A percentile compares a stretch with the other conserved stretches of the same genome.
Evolutionary conservation across 2,329 filamentous ascomycete species (phyloP).

Genomic region (Aspergillus carbonarius): DNA sequence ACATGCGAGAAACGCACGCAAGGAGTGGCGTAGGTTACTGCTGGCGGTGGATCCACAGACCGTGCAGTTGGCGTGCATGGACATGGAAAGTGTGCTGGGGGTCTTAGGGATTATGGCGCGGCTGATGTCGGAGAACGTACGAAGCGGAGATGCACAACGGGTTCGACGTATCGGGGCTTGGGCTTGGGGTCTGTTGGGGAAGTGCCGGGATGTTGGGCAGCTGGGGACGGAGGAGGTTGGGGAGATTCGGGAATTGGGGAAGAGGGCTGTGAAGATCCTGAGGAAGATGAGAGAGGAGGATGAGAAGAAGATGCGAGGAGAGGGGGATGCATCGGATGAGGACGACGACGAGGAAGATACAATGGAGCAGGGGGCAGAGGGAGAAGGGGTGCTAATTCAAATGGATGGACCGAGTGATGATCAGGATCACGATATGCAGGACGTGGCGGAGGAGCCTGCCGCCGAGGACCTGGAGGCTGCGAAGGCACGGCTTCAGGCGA

Average conservation of each 20-base stretch:
- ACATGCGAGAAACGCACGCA: slow-evolving; percentile 54
- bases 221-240: slow-evolving; percentile 74
- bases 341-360: slow-evolving; percentile 17
- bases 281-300: slow-evolving; percentile 47
- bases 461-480: slow-evolving; percentile 48
- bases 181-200: slow-evolving; percentile 80
- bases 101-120: slow-evolving; percentile 61
- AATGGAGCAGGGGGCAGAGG: not conserved
- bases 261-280: slow-evolving; percentile 62
- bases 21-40: slow-evolving; percentile 54
- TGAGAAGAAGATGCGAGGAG: slow-evolving; percentile 25
- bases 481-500: slow-evolving; percentile 48
- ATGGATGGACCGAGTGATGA: not conserved
- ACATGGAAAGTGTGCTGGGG: slow-evolving; percentile 63
- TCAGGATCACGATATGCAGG: slow-evolving; percentile 1
- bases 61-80: slow-evolving; percentile 52
- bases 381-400: not conserved
- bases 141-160: slow-evolving; percentile 60
- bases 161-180: slow-evolving; percentile 71
- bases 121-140: slow-evolving; percentile 63
- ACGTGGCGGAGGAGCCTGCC: slow-evolving; percentile 11
- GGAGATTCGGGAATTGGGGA: slow-evolving; percentile 74
- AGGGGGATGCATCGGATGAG: slow-evolving; percentile 26
- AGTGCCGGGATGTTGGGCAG: slow-evolving; percentile 71
- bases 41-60: slow-evolving; percentile 47